These are phyloP conservation scores for Carex cristatella DNA, from an alignment of 176 grass and related monocot species.

Conservation along the genomic window DNA sequence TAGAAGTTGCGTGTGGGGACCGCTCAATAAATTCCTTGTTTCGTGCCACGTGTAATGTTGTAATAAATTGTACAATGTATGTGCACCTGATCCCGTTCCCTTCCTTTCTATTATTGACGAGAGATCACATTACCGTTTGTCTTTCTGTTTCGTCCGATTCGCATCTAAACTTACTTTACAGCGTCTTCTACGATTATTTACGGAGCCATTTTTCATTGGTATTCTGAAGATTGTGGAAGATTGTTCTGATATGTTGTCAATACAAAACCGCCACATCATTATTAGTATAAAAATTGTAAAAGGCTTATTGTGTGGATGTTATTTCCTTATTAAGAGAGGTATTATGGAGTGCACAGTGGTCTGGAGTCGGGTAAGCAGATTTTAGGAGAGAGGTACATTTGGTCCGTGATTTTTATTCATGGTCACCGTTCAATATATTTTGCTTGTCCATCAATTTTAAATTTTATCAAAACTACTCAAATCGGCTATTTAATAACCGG, in stretches of 20 bases:
- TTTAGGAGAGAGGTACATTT: background rate
- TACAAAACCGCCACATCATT: background rate
- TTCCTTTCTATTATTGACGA: conserved; percentile 2
- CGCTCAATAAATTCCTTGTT: background rate
- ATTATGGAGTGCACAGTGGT: background rate
- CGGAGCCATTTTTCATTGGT: background rate
- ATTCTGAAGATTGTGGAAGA: background rate
- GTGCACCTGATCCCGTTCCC: background rate
- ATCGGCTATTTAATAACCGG: too few species aligned
- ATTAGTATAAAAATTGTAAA: background rate
- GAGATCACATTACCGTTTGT: background rate
- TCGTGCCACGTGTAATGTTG: conserved; percentile 1
- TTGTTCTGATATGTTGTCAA: background rate
- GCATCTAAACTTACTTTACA: background rate
- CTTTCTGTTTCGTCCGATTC: background rate
- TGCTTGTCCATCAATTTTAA: too few species aligned
- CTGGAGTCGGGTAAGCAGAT: background rate
- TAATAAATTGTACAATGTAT: background rate
- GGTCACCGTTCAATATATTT: too few species aligned
- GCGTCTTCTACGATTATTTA: background rate
- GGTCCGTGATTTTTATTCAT: too few species aligned
- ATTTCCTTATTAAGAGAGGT: background rate
- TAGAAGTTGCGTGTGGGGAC: background rate
- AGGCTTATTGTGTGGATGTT: background rate
- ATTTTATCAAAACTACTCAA: too few species aligned